Evolutionary conservation across 306 rosid genomes (phyloP).

Genomic region (Cercis canadensis): DNA sequence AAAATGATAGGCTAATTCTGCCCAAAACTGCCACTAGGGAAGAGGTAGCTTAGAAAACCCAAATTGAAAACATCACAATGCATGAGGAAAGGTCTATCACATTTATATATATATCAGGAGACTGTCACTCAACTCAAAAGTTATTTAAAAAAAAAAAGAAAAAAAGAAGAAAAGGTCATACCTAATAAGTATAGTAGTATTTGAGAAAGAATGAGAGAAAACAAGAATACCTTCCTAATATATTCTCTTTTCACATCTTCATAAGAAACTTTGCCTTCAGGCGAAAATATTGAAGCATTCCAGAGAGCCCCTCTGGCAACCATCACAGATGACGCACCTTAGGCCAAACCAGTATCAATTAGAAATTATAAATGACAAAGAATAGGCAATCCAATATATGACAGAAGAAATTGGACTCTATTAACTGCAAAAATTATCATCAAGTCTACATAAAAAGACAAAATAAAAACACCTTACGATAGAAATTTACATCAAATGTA

Average conservation of each 20-base stretch:
- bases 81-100: too few species aligned
- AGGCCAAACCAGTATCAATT: slow-evolving; percentile 31
- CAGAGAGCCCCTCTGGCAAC: slow-evolving; percentile 96
- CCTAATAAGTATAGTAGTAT: neutral
- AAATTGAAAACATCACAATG: too few species aligned
- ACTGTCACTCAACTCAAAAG: too few species aligned
- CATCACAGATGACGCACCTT: slow-evolving; percentile 88
- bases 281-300: slow-evolving; percentile 89
- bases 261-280: slow-evolving; percentile 58
- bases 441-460: slow-evolving; percentile 2
- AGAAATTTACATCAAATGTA: neutral
- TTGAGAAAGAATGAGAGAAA: neutral
- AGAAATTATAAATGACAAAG: slow-evolving; percentile 25
- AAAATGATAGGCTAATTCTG: too few species aligned
- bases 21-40: too few species aligned
- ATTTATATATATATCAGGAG: too few species aligned
- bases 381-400: slow-evolving; percentile 9
- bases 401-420: neutral
- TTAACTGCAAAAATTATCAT: slow-evolving; percentile 5
- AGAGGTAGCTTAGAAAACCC: too few species aligned
- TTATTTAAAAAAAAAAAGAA: too few species aligned
- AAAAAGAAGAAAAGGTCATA: slow-evolving; percentile 2
- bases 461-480: slow-evolving; percentile 4
- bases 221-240: slow-evolving; percentile 64
- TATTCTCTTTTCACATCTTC: slow-evolving; percentile 78